Base-by-base conservation (phyloP, 163 green algal species). In the Picocystis sp. region DNA sequence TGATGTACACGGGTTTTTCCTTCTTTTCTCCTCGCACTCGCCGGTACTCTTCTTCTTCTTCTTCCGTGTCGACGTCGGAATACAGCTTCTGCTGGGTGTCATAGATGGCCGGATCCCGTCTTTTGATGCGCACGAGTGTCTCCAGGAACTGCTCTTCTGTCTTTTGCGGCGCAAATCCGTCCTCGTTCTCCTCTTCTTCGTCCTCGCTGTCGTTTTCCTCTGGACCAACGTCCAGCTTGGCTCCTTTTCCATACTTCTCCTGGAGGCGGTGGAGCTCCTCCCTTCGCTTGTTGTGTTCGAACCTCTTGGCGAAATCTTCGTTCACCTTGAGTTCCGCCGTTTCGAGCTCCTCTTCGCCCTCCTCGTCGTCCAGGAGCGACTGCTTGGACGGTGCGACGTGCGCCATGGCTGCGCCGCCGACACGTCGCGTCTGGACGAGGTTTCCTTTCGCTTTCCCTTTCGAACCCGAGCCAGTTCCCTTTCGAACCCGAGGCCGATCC, bases 211-310 rank as follows among this genome's bases (percentile, higher is more conserved):
- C 12, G 23, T 8, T 23, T 11, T 64, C 51, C 6, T 53, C 51
- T 3, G 43, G 50, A 22, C 22, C 57, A n/a, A 23, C 9, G 34
- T 29, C 29, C 23, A n/a, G 19, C 2, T 22, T 3, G 19, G 33
- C 22, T 50, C n/a, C 35, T 24, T 38, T 49, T 72, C 77, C 43
- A 56, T 91, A 75, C 64, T 87, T 92, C 21, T 77, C 78, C 61
- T 92, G 70, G 22, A 94, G 64, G 0, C 81, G 61, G 43, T 94
- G 83, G 25, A 86, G 66, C 70, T 92, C 80, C 63, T 87, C 78
- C 3, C 84, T 65, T 50, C 74, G 69, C 58, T 89, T 84, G 66
- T 94, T 94, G 66, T 94, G 76, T 81, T 85, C 77, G 58, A 85
- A 86, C 14, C 78, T 68, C 13, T 56, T 57, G 2, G 77, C 77